These are phyloP conservation scores for Dipteronia dyeriana DNA, from an alignment of 345 rosid genomes.

Conservation along the genomic window DNA sequence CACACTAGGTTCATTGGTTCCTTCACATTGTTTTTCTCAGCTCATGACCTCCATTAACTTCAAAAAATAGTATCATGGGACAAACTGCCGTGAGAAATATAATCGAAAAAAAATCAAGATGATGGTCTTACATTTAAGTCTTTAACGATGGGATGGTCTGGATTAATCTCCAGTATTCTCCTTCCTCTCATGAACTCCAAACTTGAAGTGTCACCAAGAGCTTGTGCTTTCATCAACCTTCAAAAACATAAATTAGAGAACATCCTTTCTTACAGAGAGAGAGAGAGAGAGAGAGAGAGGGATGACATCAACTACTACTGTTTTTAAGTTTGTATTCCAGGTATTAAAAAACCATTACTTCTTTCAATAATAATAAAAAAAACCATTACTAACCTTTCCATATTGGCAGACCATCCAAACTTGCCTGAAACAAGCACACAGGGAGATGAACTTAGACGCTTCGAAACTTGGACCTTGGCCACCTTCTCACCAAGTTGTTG, in stretches of 20 bases:
- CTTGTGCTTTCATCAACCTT: conserved; percentile 99
- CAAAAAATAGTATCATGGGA: neutral
- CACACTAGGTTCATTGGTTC: too few relatives aligned
- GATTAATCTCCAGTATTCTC: conserved; percentile 91
- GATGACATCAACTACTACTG: neutral
- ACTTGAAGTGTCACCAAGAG: conserved; percentile 93
- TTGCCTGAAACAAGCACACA: conserved; percentile 98
- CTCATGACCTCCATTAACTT: neutral
- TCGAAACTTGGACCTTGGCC: conserved; percentile 94
- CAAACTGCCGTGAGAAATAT: neutral
- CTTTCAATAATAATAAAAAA: neutral
- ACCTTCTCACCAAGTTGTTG: conserved; percentile 96
- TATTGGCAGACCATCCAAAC: conserved; percentile 99
- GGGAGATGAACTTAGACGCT: conserved; percentile 90
- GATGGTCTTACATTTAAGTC: conserved; percentile 71
- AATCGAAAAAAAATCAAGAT: neutral
- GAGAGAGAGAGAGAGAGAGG: neutral
- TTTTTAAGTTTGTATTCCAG: neutral
- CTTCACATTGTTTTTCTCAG: too few relatives aligned
- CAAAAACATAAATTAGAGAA: conserved; percentile 18
- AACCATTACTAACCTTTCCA: conserved; percentile 75
- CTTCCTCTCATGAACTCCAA: conserved; percentile 99
- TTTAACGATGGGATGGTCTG: conserved; percentile 87
- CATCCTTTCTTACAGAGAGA: neutral
- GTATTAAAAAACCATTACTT: neutral